These are phyloP conservation scores for Mycosarcoma mackinlayi DNA, from an alignment of 1,284 basidiomycete genomes.

Conservation along the genomic window DNA sequence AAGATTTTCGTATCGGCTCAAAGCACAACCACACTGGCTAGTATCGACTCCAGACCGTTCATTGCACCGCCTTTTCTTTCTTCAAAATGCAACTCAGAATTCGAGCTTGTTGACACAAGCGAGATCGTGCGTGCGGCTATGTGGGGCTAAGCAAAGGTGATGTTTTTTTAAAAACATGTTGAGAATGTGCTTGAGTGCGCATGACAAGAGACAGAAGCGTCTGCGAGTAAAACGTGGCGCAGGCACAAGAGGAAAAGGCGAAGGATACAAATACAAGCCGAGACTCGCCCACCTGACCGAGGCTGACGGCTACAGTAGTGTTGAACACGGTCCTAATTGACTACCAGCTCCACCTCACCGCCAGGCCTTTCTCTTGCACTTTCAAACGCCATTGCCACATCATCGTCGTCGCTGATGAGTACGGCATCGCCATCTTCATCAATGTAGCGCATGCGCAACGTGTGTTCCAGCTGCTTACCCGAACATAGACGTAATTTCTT, in stretches of 20 bases:
- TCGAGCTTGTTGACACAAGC: too few species aligned
- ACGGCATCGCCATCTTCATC: constrained; percentile 67
- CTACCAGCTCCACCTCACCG: constrained; percentile 53
- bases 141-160: too few species aligned
- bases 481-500: constrained; percentile 82
- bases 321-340: constrained; percentile 11
- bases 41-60: too few species aligned
- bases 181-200: neutral
- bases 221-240: too few species aligned
- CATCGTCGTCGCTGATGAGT: constrained; percentile 64
- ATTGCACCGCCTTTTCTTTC: too few species aligned
- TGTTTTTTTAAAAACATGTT: too few species aligned
- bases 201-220: neutral
- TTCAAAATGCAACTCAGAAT: too few species aligned
- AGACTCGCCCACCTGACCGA: too few species aligned
- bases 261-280: neutral
- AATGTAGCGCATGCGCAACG: constrained; percentile 54
- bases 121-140: too few species aligned
- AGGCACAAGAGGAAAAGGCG: neutral
- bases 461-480: constrained; percentile 32
- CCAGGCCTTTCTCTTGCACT: neutral
- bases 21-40: too few species aligned
- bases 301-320: too few species aligned
- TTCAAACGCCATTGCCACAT: constrained; percentile 66
- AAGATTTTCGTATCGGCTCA: too few species aligned